These are phyloP conservation scores for Ceratocystis destructans DNA, from an alignment of 2,329 filamentous ascomycete species.

Conservation along the genomic window DNA sequence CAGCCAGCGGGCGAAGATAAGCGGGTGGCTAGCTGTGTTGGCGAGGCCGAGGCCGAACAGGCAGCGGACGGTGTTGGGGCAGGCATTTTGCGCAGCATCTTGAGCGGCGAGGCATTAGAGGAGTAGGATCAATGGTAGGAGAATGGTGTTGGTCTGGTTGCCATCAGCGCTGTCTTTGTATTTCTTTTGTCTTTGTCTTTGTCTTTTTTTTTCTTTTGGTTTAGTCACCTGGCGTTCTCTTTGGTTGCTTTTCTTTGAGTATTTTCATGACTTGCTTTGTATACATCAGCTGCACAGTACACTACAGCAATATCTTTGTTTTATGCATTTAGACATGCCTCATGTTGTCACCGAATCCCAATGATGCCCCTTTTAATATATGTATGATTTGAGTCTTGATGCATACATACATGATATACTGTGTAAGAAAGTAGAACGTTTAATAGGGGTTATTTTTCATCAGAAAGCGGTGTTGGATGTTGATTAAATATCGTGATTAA, in stretches of 20 bases:
- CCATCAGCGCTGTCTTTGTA: neutral
- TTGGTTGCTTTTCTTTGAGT: neutral
- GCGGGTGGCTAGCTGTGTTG: slow-evolving; percentile 62
- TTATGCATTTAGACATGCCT: neutral
- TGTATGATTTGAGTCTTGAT: too few relatives aligned
- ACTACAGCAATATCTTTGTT: neutral
- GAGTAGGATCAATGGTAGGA: slow-evolving; percentile 22
- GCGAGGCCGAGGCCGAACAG: slow-evolving; percentile 63
- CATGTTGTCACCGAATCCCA: neutral
- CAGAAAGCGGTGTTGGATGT: neutral
- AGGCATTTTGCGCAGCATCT: slow-evolving; percentile 48
- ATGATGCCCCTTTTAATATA: neutral
- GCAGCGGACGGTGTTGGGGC: slow-evolving; percentile 51
- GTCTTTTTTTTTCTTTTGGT: neutral
- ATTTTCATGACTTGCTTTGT: too few relatives aligned
- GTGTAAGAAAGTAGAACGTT: too few relatives aligned
- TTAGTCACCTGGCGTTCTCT: neutral
- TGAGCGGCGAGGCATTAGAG: slow-evolving; percentile 47
- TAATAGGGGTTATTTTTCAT: too few relatives aligned
- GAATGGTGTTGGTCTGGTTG: neutral
- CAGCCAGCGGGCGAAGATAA: slow-evolving; percentile 53
- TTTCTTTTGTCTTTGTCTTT: neutral
- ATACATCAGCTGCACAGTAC: too few relatives aligned
- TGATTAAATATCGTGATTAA: neutral
- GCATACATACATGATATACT: too few relatives aligned